Percentiles rank a stretch among this genome's conserved stretches.
Conservation (phyloP, 257 asterid genomes). For the Fraxinus excelsior region DNA sequence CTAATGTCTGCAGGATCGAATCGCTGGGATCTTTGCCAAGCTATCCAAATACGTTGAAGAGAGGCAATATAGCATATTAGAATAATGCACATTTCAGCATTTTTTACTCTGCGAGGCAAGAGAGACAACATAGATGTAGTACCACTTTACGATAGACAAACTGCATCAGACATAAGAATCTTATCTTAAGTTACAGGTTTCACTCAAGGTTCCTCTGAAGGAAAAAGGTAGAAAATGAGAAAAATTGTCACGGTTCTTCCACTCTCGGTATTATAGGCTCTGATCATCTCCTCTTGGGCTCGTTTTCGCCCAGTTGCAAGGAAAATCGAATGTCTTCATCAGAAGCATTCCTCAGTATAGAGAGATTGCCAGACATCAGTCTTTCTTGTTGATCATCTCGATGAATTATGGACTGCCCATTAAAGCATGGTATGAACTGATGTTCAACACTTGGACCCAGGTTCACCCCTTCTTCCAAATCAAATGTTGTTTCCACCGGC, state of each 20-base stretch:
- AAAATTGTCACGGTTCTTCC: conserved; percentile 36
- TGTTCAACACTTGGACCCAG: conserved; percentile 75
- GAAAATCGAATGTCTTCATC: conserved; percentile 79
- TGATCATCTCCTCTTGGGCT: conserved; percentile 78
- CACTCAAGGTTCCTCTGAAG: conserved; percentile 19
- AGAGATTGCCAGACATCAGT: conserved; percentile 61
- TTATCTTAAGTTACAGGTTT: conserved; percentile 1
- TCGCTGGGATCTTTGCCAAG: too few relatives aligned
- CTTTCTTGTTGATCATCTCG: conserved; percentile 51
- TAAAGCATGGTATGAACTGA: conserved; percentile 79
- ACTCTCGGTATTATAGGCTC: conserved; percentile 38
- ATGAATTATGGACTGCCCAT: conserved; percentile 54
- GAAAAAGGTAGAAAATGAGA: background rate
- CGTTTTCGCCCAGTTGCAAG: conserved; percentile 80
- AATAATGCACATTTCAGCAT: background rate
- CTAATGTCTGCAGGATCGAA: too few relatives aligned
- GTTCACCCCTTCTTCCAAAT: conserved; percentile 55
- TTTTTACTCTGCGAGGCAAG: conserved; percentile 3
- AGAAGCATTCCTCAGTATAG: conserved; percentile 59
- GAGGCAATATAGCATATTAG: background rate
- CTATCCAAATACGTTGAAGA: too few relatives aligned
- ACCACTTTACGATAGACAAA: background rate
- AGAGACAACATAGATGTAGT: conserved; percentile 6
- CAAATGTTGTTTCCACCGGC: conserved; percentile 58
- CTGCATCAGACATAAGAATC: background rate